Conservation (phyloP, 1,284 basidiomycete species). For the Ceratobasidium sp. region DNA sequence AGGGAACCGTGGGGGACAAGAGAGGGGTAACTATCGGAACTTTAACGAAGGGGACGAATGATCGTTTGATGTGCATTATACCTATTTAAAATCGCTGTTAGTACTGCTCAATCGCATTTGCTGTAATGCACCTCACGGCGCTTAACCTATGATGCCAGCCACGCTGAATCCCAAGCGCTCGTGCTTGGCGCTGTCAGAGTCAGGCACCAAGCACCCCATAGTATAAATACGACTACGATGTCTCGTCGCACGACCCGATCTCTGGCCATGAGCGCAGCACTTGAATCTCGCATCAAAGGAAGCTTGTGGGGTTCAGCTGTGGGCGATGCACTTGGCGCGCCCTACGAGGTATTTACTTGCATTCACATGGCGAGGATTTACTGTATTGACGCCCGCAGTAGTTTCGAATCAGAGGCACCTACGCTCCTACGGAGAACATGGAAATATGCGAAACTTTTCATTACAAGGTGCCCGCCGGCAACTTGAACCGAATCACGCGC, state of each 20-base stretch:
- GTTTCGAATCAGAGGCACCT: slow-evolving; percentile 48
- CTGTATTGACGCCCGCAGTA: neutral
- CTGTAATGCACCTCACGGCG: neutral
- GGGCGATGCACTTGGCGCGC: slow-evolving; percentile 50
- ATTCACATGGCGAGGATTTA: neutral
- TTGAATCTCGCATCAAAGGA: slow-evolving; percentile 48
- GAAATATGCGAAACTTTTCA: slow-evolving; percentile 47
- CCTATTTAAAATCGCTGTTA: neutral
- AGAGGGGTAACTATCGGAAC: slow-evolving; percentile 44
- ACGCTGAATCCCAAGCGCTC: neutral
- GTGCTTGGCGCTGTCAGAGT: neutral
- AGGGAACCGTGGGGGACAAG: slow-evolving; percentile 78
- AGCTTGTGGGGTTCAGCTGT: slow-evolving; percentile 49
- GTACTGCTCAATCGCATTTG: neutral
- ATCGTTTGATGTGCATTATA: neutral
- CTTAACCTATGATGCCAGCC: neutral
- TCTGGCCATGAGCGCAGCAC: neutral
- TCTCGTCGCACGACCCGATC: neutral
- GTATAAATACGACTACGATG: neutral
- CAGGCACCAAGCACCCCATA: neutral
- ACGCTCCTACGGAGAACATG: slow-evolving; percentile 48
- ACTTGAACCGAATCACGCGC: neutral
- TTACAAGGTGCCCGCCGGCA: slow-evolving; percentile 5
- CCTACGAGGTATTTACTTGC: slow-evolving; percentile 46
- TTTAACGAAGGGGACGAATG: neutral